Conservation (phyloP, 2,329 filamentous ascomycete species). For the Chaetothyriales sp. region DNA sequence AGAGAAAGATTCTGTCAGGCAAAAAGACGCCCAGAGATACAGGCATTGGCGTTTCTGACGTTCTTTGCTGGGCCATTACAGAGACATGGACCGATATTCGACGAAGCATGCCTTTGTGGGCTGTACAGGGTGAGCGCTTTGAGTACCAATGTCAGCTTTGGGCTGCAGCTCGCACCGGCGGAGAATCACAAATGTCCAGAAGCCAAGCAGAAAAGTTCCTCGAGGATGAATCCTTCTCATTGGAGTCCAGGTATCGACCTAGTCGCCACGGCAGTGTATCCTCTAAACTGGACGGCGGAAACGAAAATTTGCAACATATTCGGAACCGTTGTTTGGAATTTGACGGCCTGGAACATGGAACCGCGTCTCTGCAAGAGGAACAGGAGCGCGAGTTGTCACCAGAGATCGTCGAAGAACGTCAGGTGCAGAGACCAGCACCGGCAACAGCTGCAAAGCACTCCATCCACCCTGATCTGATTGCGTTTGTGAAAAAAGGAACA, state of each 20-base stretch:
- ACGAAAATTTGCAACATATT: background rate
- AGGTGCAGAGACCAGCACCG: constrained; percentile 36
- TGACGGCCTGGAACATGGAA: background rate
- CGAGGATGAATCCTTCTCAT: background rate
- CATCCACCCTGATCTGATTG: background rate
- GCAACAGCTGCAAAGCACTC: constrained; percentile 28
- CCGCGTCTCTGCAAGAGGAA: constrained; percentile 34
- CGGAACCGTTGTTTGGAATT: background rate
- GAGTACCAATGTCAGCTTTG: constrained; percentile 22
- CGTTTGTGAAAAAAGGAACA: constrained; percentile 19
- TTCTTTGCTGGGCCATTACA: constrained; percentile 44
- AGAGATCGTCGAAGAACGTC: constrained; percentile 46
- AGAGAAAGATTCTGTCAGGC: background rate
- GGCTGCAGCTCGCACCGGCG: background rate
- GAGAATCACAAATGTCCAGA: background rate
- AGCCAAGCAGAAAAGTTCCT: background rate
- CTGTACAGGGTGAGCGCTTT: constrained; percentile 41
- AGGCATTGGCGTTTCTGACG: constrained; percentile 36
- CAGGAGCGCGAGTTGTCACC: constrained; percentile 50
- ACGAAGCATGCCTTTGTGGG: constrained; percentile 44
- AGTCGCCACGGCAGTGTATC: background rate
- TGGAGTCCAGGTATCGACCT: background rate
- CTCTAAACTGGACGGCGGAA: background rate
- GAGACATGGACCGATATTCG: constrained; percentile 40
- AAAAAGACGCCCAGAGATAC: background rate